These are phyloP conservation scores for Centaurea solstitialis DNA, from an alignment of 129 eudicot species.

Conservation along the genomic window DNA sequence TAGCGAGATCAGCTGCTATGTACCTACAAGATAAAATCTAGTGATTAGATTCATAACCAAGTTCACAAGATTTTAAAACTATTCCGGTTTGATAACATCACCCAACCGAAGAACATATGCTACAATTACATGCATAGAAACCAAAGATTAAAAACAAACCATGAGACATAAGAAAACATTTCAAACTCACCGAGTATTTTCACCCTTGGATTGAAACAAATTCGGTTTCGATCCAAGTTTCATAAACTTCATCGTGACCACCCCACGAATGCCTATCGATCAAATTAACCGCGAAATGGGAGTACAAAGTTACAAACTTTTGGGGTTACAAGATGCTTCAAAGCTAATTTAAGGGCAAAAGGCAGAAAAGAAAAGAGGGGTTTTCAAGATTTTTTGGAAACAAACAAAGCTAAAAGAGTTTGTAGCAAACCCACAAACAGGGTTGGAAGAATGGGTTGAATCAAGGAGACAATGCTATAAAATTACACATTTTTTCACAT, in stretches of 20 bases:
- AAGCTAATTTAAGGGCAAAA: neutral
- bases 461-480: slow-evolving; percentile 30
- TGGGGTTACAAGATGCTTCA: neutral
- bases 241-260: slow-evolving; percentile 77
- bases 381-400: slow-evolving; percentile 28
- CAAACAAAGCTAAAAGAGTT: slow-evolving; percentile 18
- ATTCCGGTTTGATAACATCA: too few species aligned
- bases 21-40: slow-evolving; percentile 48
- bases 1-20: slow-evolving; percentile 76
- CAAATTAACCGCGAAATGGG: slow-evolving; percentile 6
- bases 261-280: slow-evolving; percentile 2
- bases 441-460: slow-evolving; percentile 28
- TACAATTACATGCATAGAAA: slow-evolving; percentile 3
- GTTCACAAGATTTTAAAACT: slow-evolving; percentile 1
- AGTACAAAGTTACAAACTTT: neutral
- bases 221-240: slow-evolving; percentile 92
- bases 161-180: neutral
- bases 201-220: slow-evolving; percentile 68
- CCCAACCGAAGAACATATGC: neutral
- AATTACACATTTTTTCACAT: slow-evolving; percentile 27
- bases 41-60: neutral
- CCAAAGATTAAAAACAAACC: neutral
- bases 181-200: slow-evolving; percentile 60
- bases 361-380: neutral
- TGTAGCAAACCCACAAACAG: slow-evolving; percentile 36